phyloP scores from a whole-genome alignment of 257 asterid species.

The Ehretia macrophylla region DNA sequence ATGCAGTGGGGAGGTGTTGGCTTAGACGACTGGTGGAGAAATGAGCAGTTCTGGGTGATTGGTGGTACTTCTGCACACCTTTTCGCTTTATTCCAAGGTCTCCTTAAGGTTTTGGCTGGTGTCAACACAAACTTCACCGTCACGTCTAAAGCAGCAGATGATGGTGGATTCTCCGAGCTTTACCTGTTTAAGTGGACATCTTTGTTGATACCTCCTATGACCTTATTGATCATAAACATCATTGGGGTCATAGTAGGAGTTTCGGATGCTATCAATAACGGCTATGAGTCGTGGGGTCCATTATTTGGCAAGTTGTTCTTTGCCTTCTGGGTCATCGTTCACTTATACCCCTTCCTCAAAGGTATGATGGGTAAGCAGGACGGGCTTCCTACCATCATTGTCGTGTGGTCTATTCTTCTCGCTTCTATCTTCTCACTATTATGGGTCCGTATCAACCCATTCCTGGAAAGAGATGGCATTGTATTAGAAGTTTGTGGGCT shows the following conservation, averaged over 20 bases:
- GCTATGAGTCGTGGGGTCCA: conserved; percentile 97
- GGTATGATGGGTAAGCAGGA: conserved; percentile 91
- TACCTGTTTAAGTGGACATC: conserved; percentile 96
- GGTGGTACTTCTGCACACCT: conserved; percentile 90
- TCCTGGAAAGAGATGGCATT: conserved; percentile 55
- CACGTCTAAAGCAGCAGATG: conserved; percentile 95
- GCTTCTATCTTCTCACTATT: conserved; percentile 85
- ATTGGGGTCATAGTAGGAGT: conserved; percentile 83
- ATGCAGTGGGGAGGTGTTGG: conserved; percentile 94
- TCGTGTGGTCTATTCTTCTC: conserved; percentile 95
- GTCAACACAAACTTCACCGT: conserved; percentile 91
- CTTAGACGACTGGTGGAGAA: conserved; percentile 92
- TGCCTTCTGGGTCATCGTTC: conserved; percentile 95
- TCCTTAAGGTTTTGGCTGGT: conserved; percentile 85
- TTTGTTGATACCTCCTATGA: conserved; percentile 86
- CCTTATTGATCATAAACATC: conserved; percentile 68
- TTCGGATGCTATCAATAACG: conserved; percentile 83
- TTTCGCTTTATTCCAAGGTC: conserved; percentile 92
- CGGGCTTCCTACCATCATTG: conserved; percentile 70
- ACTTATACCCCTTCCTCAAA: conserved; percentile 93
- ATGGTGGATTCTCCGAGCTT: conserved; percentile 83
- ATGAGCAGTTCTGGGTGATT: conserved; percentile 98
- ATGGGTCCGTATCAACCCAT: conserved; percentile 95
- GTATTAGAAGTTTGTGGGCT: conserved; percentile 84
- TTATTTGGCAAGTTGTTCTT: conserved; percentile 86